Evolutionary conservation across 306 rosid species (phyloP).

Genomic region (Hylodesmum podocarpum): DNA sequence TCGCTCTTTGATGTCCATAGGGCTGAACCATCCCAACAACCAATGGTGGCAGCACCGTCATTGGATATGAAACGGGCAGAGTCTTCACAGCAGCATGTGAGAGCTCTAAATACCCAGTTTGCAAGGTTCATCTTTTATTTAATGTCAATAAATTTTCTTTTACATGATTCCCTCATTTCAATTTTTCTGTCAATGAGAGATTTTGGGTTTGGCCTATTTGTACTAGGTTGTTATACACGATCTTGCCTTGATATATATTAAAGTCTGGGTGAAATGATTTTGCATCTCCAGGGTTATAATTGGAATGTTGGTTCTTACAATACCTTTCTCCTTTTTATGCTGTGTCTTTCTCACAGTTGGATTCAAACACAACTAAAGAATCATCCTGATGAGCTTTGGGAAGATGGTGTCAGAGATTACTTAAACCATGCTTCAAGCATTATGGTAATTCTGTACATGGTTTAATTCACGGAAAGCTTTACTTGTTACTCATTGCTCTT

Average conservation of each 20-base stretch:
- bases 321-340: slow-evolving; percentile 5
- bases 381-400: slow-evolving; percentile 99
- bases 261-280: slow-evolving; percentile 12
- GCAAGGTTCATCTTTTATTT: slow-evolving; percentile 71
- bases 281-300: background rate
- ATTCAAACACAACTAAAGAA: slow-evolving; percentile 81
- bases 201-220: slow-evolving; percentile 10
- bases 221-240: background rate
- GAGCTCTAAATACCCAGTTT: slow-evolving; percentile 97
- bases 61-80: slow-evolving; percentile 75
- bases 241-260: slow-evolving; percentile 13
- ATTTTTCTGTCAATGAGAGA: background rate
- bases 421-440: slow-evolving; percentile 78
- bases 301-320: background rate
- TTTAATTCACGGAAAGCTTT: slow-evolving; percentile 10
- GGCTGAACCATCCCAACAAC: slow-evolving; percentile 74
- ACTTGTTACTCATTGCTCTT: background rate
- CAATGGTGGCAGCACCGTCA: slow-evolving; percentile 35
- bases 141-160: slow-evolving; percentile 4
- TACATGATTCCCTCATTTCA: slow-evolving; percentile 9
- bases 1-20: slow-evolving; percentile 68
- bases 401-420: slow-evolving; percentile 90
- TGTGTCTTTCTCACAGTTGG: slow-evolving; percentile 67
- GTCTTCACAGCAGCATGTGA: slow-evolving; percentile 93
- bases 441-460: slow-evolving; percentile 55